Percentiles rank a stretch among this genome's conserved stretches.
phyloP scores from a whole-genome alignment of 2,329 filamentous ascomycete species.

The Malbranchea zuffiana region DNA sequence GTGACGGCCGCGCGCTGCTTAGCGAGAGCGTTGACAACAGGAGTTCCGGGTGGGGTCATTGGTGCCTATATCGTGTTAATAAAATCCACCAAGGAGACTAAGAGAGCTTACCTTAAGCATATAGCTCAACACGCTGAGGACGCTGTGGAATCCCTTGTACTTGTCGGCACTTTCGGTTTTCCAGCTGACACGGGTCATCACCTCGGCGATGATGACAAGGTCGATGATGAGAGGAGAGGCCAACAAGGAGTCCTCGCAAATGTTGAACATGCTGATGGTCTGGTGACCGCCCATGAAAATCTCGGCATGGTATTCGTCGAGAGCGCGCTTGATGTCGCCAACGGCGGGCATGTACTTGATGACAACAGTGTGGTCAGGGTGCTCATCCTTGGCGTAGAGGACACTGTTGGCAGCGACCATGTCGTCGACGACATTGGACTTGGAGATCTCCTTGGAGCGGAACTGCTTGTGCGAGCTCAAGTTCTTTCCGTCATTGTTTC shows the following conservation, averaged over 20 bases:
- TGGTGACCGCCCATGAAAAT: constrained; percentile 99
- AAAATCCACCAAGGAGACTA: neutral
- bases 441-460: constrained; percentile 98
- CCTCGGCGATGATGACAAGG: constrained; percentile 80
- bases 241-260: constrained; percentile 95
- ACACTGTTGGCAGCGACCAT: constrained; percentile 95
- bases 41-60: constrained; percentile 83
- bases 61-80: constrained; percentile 52
- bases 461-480: constrained; percentile 95
- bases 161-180: constrained; percentile 54
- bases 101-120: constrained; percentile 61
- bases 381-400: constrained; percentile 82
- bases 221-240: constrained; percentile 97
- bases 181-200: constrained; percentile 98
- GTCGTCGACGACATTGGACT: constrained; percentile 98
- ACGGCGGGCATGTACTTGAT: constrained; percentile 99
- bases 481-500: constrained; percentile 99
- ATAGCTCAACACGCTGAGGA: constrained; percentile 94
- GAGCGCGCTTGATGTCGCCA: constrained; percentile 95
- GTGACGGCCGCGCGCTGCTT: constrained; percentile 92
- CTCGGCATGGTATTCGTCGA: constrained; percentile 98
- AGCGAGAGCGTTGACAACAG: constrained; percentile 86
- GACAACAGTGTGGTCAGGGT: constrained; percentile 95
- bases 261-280: constrained; percentile 96
- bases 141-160: constrained; percentile 91